phyloP scores from a whole-genome alignment of 2,329 filamentous ascomycete species.

The Fusarium sp. region DNA sequence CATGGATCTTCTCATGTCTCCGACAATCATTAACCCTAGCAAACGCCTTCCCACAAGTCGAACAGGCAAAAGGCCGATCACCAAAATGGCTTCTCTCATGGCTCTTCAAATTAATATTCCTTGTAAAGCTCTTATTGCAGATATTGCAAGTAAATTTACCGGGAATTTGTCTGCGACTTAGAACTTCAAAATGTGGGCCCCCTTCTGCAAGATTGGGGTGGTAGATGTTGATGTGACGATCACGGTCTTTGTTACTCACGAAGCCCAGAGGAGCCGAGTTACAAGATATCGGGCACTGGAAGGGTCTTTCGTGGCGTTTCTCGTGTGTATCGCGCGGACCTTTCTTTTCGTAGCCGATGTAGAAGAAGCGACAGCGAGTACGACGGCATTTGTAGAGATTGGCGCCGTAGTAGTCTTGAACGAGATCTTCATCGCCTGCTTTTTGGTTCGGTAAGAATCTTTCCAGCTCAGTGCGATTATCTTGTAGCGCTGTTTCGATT shows the following conservation, averaged over 20 bases:
- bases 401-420: not conserved
- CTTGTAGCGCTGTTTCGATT: not conserved
- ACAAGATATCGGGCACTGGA: not conserved
- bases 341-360: not conserved
- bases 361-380: not conserved
- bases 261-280: constrained; percentile 2
- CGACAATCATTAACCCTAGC: not conserved
- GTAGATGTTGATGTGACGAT: not conserved
- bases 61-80: not conserved
- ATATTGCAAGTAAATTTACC: not conserved
- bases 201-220: not conserved
- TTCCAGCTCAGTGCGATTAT: not conserved
- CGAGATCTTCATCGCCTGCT: not conserved
- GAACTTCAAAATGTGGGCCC: fast-evolving
- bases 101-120: not conserved
- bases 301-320: constrained; percentile 1
- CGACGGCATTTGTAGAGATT: not conserved
- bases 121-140: not conserved
- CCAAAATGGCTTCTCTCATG: constrained; percentile 14
- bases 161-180: not conserved
- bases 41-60: not conserved
- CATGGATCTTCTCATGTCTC: constrained; percentile 24
- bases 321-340: not conserved
- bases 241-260: not conserved
- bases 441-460: fast-evolving